Base-by-base conservation (phyloP, 345 rosid genomes). In the Eucalyptus pauciflora region DNA sequence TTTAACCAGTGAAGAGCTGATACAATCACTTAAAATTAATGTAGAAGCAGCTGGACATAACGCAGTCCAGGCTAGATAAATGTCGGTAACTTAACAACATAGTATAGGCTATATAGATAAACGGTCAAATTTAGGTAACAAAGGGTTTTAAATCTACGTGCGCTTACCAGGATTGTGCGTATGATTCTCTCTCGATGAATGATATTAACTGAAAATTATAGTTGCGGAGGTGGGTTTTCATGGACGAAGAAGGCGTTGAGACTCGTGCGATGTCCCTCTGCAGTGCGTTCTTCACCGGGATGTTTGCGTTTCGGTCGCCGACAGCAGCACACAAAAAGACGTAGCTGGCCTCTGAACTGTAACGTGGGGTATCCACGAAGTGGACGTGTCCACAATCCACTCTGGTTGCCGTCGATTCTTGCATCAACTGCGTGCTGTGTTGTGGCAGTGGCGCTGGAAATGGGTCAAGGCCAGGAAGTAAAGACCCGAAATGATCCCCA, bases 401-500 rank as follows among this genome's bases (percentile, higher is more conserved):
- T 64, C 76, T 13, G 76, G 37, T 64, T 31, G 37, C 33, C 76
- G 17, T 62, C 31, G 7, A 62, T 29, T 29, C 71, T 62, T 31
- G 51, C 16, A 50, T 50, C 51, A 50, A 13, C 51, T 50, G 51
- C 51, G 16, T 50, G 6, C 16, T 56, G 62, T 56, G 62, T 10
- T 56, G 10, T 29, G 71, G 41, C 76, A 7, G 79, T 52, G 56
- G 22, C 56, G 22, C 56, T 18, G 56, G 24, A 69, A 80, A 92
- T 91, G 95, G 94, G 93, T 89, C 91, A 89, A 64, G 93, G 94
- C 50, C 81, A 90, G 69, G 95, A 93, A 24, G 81, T 45, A 46
- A 95, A 92, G 92, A 92, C 89, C 11, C 88, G 91, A 87, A 64
- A 89, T 58, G 91, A 93, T 10, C 79, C 94, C 48, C 87, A 89